Conservation (phyloP, 2,329 filamentous ascomycete species). For the Penicillium sp. region DNA sequence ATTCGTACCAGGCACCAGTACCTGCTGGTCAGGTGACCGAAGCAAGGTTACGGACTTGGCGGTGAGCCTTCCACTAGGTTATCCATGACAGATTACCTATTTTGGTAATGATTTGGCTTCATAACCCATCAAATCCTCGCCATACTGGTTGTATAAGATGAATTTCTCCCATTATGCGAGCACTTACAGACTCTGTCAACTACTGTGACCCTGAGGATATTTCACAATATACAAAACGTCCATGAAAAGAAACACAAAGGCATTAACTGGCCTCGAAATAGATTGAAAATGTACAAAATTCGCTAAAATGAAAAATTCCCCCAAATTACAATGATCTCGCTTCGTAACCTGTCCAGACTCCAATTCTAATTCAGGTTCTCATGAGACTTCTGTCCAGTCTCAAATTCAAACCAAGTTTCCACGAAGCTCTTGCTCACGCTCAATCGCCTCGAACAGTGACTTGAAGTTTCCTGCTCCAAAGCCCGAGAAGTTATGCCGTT, state of each 20-base stretch:
- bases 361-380: background rate
- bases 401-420: slow-evolving; percentile 65
- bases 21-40: slow-evolving; percentile 35
- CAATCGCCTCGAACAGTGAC: slow-evolving; percentile 91
- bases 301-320: background rate
- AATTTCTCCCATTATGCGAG: too few species aligned
- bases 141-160: too few species aligned
- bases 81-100: slow-evolving; percentile 42
- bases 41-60: slow-evolving; percentile 40
- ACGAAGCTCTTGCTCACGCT: slow-evolving; percentile 82
- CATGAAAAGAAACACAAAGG: too few species aligned
- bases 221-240: too few species aligned
- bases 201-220: too few species aligned
- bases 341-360: background rate
- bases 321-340: background rate
- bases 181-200: too few species aligned
- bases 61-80: slow-evolving; percentile 41
- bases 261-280: too few species aligned
- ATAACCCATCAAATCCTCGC: background rate
- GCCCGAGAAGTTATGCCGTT: slow-evolving; percentile 83
- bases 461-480: slow-evolving; percentile 97
- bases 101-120: accelerated
- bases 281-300: background rate
- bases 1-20: slow-evolving; percentile 57
- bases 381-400: background rate